Percentiles rank a stretch among this genome's conserved stretches.
These are phyloP conservation scores for Pseudogymnoascus sp. DNA, from an alignment of 2,329 filamentous ascomycete genomes.

Conservation along the genomic window DNA sequence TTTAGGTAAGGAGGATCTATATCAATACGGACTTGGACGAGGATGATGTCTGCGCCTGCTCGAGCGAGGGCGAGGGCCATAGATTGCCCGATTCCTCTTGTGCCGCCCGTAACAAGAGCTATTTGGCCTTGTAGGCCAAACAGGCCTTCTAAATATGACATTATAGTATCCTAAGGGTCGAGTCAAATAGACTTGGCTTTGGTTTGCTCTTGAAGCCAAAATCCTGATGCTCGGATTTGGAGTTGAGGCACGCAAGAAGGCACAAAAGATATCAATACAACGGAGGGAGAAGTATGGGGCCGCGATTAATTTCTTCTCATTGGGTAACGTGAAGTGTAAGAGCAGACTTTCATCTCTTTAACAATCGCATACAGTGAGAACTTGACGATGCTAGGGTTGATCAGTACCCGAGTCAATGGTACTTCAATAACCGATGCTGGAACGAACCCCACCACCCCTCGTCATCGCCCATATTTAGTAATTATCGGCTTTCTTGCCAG, in stretches of 20 bases:
- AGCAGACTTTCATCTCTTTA: neutral
- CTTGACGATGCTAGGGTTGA: neutral
- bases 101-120: slow-evolving; percentile 31
- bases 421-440: neutral
- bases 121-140: slow-evolving; percentile 31
- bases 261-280: neutral
- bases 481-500: neutral
- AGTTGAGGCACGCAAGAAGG: neutral
- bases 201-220: neutral
- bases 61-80: slow-evolving; percentile 31
- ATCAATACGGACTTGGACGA: slow-evolving; percentile 28
- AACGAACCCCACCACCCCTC: neutral
- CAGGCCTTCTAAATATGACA: slow-evolving; percentile 13
- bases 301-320: neutral
- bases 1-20: neutral
- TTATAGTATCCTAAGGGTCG: neutral
- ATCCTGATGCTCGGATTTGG: neutral
- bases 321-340: neutral
- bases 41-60: slow-evolving; percentile 32
- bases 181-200: neutral
- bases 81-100: slow-evolving; percentile 32
- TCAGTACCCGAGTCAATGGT: neutral
- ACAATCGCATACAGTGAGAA: neutral
- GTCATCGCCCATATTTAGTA: neutral
- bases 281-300: neutral